Evolutionary conservation across 2,329 filamentous ascomycete genomes (phyloP), one percentile per base, ranked within the genome.

Genomic region (Penicillium aurantiogriseum): DNA sequence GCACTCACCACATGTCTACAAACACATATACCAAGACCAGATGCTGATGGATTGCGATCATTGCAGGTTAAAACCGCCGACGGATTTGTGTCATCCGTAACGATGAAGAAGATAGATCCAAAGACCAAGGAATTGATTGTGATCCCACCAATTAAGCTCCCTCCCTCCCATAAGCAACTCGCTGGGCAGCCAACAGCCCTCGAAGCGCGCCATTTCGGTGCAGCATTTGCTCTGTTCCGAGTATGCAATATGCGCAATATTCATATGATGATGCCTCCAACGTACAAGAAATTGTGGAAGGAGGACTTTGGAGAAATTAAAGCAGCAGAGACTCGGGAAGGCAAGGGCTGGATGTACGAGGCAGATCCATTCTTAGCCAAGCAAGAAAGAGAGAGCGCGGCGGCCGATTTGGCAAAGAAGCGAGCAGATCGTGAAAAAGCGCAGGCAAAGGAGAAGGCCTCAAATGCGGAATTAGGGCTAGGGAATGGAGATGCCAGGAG

Each of bases 201-300:
- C 10, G 94, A 99, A 79, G 93, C 94, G 21, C 88, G 89, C 58
- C 93, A 99, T 78, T 94, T 95, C 64, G 92, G 92, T 9, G 94
- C 94, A 4, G 91, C 92, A 0, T 97, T 95, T 76, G 90, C 88
- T 3, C 82, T 99, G 9, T 97, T 94, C 71, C 85, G 94, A 49
- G 90, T 97, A 4, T 93, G 90, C 74, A 97, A 89, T 71, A 96
- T 95, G 87, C 92, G 92, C 76, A 97, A 97, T 71, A 85, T 97
- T 67, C 91, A 96, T 71, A 95, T 92, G 80, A 93, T 92, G 78
- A 82, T 99, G 63, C 94, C 94, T 25, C 94, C 94, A 0, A 90
- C 89, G 58, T 95, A 97, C 76, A 89, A 88, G 69, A 85, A 90
- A 63, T 79, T 97, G 42, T 99, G 94, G 94, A 96, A 95, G 71